Evolutionary conservation across 257 asterid species (phyloP).

Genomic region (Knoxia roxburghii): DNA sequence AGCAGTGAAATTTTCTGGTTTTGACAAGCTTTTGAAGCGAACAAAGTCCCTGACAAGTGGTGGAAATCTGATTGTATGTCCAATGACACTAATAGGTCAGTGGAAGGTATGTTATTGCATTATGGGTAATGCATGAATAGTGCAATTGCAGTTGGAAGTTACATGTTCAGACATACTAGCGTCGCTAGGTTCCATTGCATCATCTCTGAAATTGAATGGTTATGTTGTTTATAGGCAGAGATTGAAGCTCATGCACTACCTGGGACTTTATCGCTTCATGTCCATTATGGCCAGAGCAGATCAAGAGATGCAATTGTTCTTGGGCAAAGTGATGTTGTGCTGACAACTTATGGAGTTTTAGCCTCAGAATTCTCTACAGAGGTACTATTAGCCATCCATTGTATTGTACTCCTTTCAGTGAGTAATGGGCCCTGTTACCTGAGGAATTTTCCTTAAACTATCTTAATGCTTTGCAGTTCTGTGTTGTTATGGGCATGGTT

Average conservation of each 20-base stretch:
- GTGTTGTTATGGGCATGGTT: neutral
- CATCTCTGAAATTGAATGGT: slow-evolving; percentile 22
- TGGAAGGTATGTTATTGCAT: slow-evolving; percentile 70
- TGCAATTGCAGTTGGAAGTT: neutral
- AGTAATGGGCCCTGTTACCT: neutral
- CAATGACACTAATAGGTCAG: slow-evolving; percentile 93
- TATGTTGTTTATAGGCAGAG: slow-evolving; percentile 52
- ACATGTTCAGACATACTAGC: slow-evolving; percentile 1
- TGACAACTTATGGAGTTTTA: slow-evolving; percentile 91
- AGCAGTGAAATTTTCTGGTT: slow-evolving; percentile 46
- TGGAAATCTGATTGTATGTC: slow-evolving; percentile 88
- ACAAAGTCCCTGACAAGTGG: slow-evolving; percentile 51
- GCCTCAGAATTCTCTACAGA: slow-evolving; percentile 82
- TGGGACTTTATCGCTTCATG: slow-evolving; percentile 69
- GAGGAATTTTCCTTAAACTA: neutral
- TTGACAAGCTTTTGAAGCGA: slow-evolving; percentile 58
- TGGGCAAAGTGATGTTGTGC: slow-evolving; percentile 75
- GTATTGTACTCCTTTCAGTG: slow-evolving; percentile 3
- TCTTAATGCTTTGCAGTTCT: neutral
- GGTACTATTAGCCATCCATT: slow-evolving; percentile 40
- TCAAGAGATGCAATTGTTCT: slow-evolving; percentile 71
- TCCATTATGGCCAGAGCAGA: slow-evolving; percentile 91
- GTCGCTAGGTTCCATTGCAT: slow-evolving; percentile 4
- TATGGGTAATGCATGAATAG: slow-evolving; percentile 12
- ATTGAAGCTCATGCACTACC: slow-evolving; percentile 82